Evolutionary conservation across 257 asterid species (phyloP), one percentile per base, ranked within the genome.

Genomic region (Plantago elongata): DNA sequence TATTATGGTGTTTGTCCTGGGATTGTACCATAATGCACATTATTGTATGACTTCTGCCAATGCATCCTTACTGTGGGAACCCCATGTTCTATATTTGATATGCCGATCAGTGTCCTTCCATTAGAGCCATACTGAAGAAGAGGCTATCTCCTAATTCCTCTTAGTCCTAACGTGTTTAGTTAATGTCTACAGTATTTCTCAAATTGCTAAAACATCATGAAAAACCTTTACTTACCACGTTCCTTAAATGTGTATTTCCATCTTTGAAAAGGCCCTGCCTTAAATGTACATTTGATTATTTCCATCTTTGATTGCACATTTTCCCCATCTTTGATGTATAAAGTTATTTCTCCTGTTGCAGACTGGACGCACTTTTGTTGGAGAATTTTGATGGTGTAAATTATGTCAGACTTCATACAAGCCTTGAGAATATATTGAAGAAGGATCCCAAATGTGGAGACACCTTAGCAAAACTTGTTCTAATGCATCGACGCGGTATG

Each of bases 361-460:
- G 97, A 66, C 67, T 92, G 76, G 85, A 81, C 69, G 83, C 95
- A 68, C 45, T 75, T 71, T 62, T 88, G 66, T 62, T 84, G 77
- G 95, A 88, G 85, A 81, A 82, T 77, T 92, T 88, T 83, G 84
- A 81, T 64, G 45, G 68, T 11, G 71, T 75, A 54, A 77, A 79
- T 78, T 67, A 47, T 72, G 71, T 62, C n/a, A 73, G 77, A 74
- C 83, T 81, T 57, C 66, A 61, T 42, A 67, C 72, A 48, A 72
- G 80, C 74, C 67, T 70, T 65, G 98, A 92, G 80, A 86, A 84
- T 54, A 81, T 77, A 51, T 64, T 86, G 80, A 81, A 78, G 80
- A 86, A 81, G 77, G 95, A 92, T 63, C 97, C 98, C 13, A 77
- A 89, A n/a, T 86, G 97, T 77, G 71, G 75, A 48, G 73, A 69